Conservation (phyloP, 805 yeast genomes). For the Ogataea henricii region DNA sequence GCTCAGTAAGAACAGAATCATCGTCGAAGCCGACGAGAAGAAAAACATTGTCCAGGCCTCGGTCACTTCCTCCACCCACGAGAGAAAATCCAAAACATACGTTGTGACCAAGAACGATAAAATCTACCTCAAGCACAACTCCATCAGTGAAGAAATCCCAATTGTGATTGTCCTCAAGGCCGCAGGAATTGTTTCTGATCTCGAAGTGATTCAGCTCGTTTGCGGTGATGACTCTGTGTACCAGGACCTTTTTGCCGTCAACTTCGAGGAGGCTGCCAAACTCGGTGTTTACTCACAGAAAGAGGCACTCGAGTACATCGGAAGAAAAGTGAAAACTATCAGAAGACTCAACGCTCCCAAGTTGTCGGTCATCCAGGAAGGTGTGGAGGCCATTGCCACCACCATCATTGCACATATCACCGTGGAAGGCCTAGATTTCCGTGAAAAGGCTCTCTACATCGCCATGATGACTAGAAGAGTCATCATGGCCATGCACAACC, state of each 20-base stretch:
- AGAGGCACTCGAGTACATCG: conserved; percentile 90
- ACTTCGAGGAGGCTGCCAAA: conserved; percentile 90
- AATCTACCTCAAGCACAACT: conserved; percentile 91
- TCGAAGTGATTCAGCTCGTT: conserved; percentile 90
- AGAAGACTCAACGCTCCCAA: conserved; percentile 85
- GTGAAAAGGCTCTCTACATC: conserved; percentile 91
- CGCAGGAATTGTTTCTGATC: conserved; percentile 89
- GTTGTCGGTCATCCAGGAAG: conserved; percentile 82
- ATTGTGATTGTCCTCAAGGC: conserved; percentile 92
- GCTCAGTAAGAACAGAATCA: conserved; percentile 92
- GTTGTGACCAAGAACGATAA: conserved; percentile 89
- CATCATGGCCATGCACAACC: conserved; percentile 91
- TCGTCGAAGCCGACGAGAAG: conserved; percentile 96
- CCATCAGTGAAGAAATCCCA: conserved; percentile 93
- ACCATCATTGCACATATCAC: conserved; percentile 94
- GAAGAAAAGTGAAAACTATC: conserved; percentile 87
- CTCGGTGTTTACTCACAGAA: conserved; percentile 86
- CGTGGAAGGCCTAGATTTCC: conserved; percentile 77
- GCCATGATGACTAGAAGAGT: conserved; percentile 98
- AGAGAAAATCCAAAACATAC: conserved; percentile 95
- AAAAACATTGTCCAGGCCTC: conserved; percentile 95
- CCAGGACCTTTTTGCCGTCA: conserved; percentile 90
- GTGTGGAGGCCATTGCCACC: conserved; percentile 94
- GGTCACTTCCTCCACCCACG: conserved; percentile 97
- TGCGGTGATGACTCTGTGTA: conserved; percentile 87